Evolutionary conservation across 768 basidiomycete species (phyloP), one percentile per base, ranked within the genome.

Genomic region (Auricularia auricula-judae): DNA sequence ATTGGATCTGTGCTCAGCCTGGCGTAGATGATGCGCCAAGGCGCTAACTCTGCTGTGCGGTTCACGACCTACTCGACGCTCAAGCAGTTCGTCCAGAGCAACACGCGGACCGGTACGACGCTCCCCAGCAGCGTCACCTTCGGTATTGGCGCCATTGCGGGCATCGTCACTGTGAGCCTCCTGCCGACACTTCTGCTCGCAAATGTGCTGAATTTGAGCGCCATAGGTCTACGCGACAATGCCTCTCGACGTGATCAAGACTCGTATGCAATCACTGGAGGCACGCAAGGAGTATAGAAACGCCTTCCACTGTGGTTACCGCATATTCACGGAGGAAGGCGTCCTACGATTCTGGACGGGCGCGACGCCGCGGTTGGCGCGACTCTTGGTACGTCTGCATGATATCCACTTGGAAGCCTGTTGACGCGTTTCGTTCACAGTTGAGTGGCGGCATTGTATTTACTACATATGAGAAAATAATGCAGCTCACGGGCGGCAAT

Each of bases 61-160:
- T 98, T 98, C 78, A 94, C 95, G 60, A 93, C 93, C 0, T 98
- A 98, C 75, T 85, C 90, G 2, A 96, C 92, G 0, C 79, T 98
- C 65, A 98, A 97, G 76, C 93, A 97, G 70, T 84, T 93, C 68
- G 92, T 93, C 1, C 93, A 93, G 71, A 88, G 93, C 29, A 87
- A 85, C 18, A 81, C 87, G 1, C 82, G 89, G 39, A 86, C 93
- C 0, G 94, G 94, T 3, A 89, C 93, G 70, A 82, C 84, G 2
- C 78, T 98, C 3, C 96, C 97, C 0, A 86, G 80, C 61, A 84
- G 88, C 16, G 86, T 98, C 68, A 98, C 96, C 0, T 98, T 98
- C 73, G 93, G 85, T 0, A 95, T 98, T 62, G 97, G 97, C 60
- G 93, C 88, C 0, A 83, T 94, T 36, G 95, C 97, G 0, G 97